Evolutionary conservation across 2,329 filamentous ascomycete genomes (phyloP).

Genomic region (Lasiodiplodia theobromae): DNA sequence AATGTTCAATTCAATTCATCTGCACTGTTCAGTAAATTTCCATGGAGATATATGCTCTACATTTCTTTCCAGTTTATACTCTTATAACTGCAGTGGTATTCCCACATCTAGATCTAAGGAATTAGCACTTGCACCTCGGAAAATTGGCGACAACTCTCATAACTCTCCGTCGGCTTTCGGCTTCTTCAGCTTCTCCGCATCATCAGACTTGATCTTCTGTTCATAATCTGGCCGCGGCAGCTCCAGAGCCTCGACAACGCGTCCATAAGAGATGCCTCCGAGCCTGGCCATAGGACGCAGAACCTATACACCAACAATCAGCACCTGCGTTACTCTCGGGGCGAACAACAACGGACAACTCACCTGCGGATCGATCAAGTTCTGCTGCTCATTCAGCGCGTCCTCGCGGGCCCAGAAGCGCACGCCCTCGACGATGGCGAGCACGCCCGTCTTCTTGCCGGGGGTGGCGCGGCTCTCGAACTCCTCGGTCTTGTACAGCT

Average conservation of each 20-base stretch:
- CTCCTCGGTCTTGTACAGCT: slow-evolving; percentile 75
- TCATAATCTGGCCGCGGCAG: slow-evolving; percentile 65
- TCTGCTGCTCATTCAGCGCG: slow-evolving; percentile 79
- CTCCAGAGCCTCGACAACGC: slow-evolving; percentile 74
- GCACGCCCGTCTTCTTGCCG: slow-evolving; percentile 75
- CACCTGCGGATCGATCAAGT: slow-evolving; percentile 74
- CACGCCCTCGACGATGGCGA: slow-evolving; percentile 82
- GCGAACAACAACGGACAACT: slow-evolving; percentile 39
- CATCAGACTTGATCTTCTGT: slow-evolving; percentile 55
- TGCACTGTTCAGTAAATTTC: no score
- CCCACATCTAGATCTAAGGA: background rate
- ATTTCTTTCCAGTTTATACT: background rate
- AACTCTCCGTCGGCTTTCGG: slow-evolving; percentile 40
- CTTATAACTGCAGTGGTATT: background rate
- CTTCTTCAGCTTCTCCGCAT: slow-evolving; percentile 66
- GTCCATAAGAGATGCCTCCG: slow-evolving; percentile 85
- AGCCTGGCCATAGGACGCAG: slow-evolving; percentile 78
- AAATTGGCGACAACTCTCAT: background rate
- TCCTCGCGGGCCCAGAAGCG: slow-evolving; percentile 91
- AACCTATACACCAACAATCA: slow-evolving; percentile 53
- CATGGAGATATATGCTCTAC: background rate
- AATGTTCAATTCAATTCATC: no score
- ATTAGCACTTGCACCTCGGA: background rate
- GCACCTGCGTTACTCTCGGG: background rate
- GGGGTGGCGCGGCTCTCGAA: slow-evolving; percentile 76